Percentiles rank a stretch among this genome's conserved stretches.
Conservation (phyloP, 1,139 yeast genomes). For the Debaryomyces singareniensis region DNA sequence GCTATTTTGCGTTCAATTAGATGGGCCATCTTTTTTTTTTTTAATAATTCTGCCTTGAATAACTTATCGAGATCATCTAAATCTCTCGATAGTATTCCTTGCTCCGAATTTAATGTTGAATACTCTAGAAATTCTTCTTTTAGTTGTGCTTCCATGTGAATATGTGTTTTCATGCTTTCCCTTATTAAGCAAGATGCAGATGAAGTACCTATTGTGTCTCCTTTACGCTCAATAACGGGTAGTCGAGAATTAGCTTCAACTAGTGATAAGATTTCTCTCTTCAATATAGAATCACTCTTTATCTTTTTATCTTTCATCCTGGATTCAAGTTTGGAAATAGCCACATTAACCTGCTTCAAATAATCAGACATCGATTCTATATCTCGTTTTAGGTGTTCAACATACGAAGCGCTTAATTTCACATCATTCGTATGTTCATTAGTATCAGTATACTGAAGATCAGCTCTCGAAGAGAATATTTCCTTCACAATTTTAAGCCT, state of each 20-base stretch:
- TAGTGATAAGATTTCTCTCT: conserved; percentile 21
- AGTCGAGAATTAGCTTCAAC: conserved; percentile 21
- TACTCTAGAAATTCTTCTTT: no score
- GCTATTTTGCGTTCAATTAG: no score
- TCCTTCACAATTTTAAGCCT: conserved; percentile 5
- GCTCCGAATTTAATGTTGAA: no score
- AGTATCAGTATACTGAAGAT: neutral
- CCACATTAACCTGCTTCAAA: conserved; percentile 24
- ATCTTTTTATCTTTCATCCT: conserved; percentile 6
- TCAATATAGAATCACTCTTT: conserved; percentile 4
- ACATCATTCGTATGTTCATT: conserved; percentile 7
- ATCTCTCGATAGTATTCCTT: no score
- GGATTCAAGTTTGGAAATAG: conserved; percentile 12
- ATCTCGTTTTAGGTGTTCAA: conserved; percentile 21
- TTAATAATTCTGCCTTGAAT: no score
- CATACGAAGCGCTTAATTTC: conserved; percentile 13
- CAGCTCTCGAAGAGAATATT: conserved; percentile 1
- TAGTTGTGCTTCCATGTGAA: no score
- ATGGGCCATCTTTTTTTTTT: no score
- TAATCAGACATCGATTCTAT: conserved; percentile 19
- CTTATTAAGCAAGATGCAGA: conserved; percentile 21
- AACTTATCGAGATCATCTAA: no score
- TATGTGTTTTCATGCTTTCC: conserved; percentile 10
- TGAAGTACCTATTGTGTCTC: conserved; percentile 32
- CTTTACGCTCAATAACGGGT: conserved; percentile 28